Evolutionary conservation across 164 flowering plant species (phyloP).

Genomic region (Brasenia schreberi): DNA sequence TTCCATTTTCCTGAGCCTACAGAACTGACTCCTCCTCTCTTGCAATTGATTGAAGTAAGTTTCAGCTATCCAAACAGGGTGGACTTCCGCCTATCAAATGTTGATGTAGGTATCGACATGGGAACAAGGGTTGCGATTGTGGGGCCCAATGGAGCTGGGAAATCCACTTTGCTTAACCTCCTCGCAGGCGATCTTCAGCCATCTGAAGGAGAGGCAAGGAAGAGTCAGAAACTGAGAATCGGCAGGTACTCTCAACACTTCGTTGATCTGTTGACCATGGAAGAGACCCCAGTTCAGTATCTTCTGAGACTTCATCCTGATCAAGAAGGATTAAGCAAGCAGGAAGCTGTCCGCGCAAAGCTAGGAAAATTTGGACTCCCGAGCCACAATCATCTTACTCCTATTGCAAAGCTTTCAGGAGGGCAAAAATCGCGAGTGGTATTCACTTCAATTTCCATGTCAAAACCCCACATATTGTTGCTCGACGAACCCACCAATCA

Average conservation of each 20-base stretch:
- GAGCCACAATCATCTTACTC: conserved; percentile 41
- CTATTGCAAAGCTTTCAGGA: conserved; percentile 42
- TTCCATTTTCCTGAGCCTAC: conserved; percentile 50
- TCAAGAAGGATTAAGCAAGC: conserved; percentile 47
- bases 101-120: conserved; percentile 52
- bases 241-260: conserved; percentile 53
- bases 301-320: conserved; percentile 48
- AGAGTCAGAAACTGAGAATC: conserved; percentile 43
- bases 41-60: conserved; percentile 45
- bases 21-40: conserved; percentile 39
- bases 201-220: conserved; percentile 37
- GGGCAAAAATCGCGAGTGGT: conserved; percentile 49
- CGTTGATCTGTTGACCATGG: conserved; percentile 43
- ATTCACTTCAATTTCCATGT: conserved; percentile 50
- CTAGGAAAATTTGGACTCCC: conserved; percentile 60
- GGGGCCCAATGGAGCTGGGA: conserved; percentile 56
- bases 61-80: conserved; percentile 37
- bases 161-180: conserved; percentile 44
- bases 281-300: conserved; percentile 43
- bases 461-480: conserved; percentile 42
- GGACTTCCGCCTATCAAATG: conserved; percentile 30
- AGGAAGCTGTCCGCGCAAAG: conserved; percentile 49
- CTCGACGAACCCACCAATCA: conserved; percentile 48
- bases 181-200: conserved; percentile 47
- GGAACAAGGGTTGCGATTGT: conserved; percentile 45